Conservation (phyloP, 495 filamentous ascomycete genomes). For the Lasiosphaeriaceae sp. region DNA sequence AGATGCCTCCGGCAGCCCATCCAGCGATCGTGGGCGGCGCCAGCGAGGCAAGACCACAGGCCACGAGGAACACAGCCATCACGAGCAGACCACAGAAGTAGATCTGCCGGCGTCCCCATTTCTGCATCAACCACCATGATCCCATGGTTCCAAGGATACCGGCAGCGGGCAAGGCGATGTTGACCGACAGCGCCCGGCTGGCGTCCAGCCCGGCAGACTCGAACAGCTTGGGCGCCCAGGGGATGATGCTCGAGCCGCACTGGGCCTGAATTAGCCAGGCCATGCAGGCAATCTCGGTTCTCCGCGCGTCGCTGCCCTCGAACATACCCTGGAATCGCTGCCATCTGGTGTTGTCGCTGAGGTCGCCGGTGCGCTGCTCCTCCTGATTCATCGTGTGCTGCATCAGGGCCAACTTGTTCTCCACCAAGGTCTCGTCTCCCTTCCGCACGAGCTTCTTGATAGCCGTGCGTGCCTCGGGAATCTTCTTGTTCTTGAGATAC, state of each 20-base stretch:
- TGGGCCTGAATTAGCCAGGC: conserved; percentile 69
- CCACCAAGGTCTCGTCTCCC: conserved; percentile 47
- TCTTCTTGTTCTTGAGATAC: conserved; percentile 58
- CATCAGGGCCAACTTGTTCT: conserved; percentile 67
- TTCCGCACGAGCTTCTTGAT: conserved; percentile 53
- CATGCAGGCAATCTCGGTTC: conserved; percentile 66
- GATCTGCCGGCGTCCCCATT: conserved; percentile 48
- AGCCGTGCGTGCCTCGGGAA: conserved; percentile 41
- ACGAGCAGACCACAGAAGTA: conserved; percentile 46
- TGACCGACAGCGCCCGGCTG: conserved; percentile 45
- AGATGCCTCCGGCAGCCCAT: conserved; percentile 49
- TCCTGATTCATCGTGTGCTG: conserved; percentile 61
- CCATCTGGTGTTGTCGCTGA: not conserved
- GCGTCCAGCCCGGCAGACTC: conserved; percentile 60
- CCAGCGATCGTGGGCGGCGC: conserved; percentile 26
- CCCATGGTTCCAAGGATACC: conserved; percentile 49
- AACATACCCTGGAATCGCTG: conserved; percentile 52
- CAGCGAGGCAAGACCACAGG: conserved; percentile 19
- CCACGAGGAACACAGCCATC: conserved; percentile 40
- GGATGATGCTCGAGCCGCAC: conserved; percentile 64
- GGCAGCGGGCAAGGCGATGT: conserved; percentile 38
- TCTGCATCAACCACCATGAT: conserved; percentile 50
- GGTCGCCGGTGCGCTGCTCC: no score
- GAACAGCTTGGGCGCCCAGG: conserved; percentile 67
- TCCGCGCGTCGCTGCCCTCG: conserved; percentile 59